Base-by-base conservation (phyloP, 2,329 filamentous ascomycete species). In the Lasiodiplodia citricola region DNA sequence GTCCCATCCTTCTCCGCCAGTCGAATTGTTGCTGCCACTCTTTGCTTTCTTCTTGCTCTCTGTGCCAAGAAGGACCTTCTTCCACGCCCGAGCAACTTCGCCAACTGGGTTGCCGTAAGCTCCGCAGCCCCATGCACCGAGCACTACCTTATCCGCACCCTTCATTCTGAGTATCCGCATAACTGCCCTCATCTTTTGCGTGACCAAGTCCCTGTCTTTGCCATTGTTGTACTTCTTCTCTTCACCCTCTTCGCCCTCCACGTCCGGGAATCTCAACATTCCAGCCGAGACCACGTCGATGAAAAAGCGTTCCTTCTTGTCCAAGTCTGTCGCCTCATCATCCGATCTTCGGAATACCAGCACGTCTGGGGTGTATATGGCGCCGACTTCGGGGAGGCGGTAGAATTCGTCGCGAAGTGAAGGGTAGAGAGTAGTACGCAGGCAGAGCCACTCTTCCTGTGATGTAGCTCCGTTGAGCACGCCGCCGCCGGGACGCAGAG, bases 121-220 rank as follows among this genome's bases (percentile, higher is more conserved):
- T 2, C 88, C 88, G 70, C 88, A 90, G 0, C 89, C 89, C 87
- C 88, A 90, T 0, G 88, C 88, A 0, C 89, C 89, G 0, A 91
- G 79, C 0, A 91, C 85, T 0, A 90, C 72, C 67, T 79, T 83
- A 47, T 78, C 80, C 4, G 81, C 80, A 0, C 85, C 84, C 68
- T 83, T 83, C 1, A 78, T 73, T 10, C 80, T 75, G 2, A 83
- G 80, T 4, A 90, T 84, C 1, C 87, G 81, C 75, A 91, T 73
- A 1, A 90, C 87, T 6, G 81, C 83, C 31, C 81, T 81, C 83
- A 91, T 90, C 77, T 90, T 90, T 7, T 78, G 76, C 31, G 83
- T 72, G 0, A 83, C 83, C 10, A 86, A 70, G 50, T 87, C 86
- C 1, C 85, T 79, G 68, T 90, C 87, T 55, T 79, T 83, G 54